Evolutionary conservation across 2,329 filamentous ascomycete species (phyloP), one percentile per base, ranked within the genome.

Genomic region (Clarireedia monteithiana): DNA sequence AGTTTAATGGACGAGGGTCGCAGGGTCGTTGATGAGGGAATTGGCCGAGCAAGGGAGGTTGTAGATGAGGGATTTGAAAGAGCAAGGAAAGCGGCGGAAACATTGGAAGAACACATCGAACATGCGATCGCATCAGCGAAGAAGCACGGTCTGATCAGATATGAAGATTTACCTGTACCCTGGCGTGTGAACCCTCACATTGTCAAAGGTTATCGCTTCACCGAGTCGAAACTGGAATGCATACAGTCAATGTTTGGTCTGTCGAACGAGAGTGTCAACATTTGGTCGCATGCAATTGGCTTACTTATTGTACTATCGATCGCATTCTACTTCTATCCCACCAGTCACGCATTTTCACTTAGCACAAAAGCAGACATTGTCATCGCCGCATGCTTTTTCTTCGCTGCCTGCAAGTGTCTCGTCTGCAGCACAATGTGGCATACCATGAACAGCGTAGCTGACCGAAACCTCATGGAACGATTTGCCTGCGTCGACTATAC

Each of bases 401-500:
- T 95, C 68, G 94, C 92, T 48, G 94, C 94, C 47, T 91, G 86
- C 77, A 91, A 97, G 72, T 97, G 92, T 67, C 82, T 99, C 55
- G 84, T 92, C 68, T 99, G 94, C 83, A 95, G 88, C 60, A 92
- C 87, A 61, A 84, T 97, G 68, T 99, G 94, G 94, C 94, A 99
- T 75, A 96, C 94, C 26, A 97, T 99, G 91, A 96, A 92, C 75
- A 90, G 89, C 65, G 95, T 97, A 54, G 91, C 92, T 17, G 89
- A 95, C 63, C 85, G 95, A 66, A 83, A 84, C 20, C 82, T 95
- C 44, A 87, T 99, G 74, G 94, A 95, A 69, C 87, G 91, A 59
- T 97, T 99, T 67, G 94, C 94, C 17, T 99, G 94, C 70, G 91
- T 99, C 58, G 94, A 99, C 72, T 99, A 99, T 73, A 97, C 94